Evolutionary conservation across 2,329 filamentous ascomycete genomes (phyloP), one percentile per base, ranked within the genome.

Genomic region (Fusarium buharicum): DNA sequence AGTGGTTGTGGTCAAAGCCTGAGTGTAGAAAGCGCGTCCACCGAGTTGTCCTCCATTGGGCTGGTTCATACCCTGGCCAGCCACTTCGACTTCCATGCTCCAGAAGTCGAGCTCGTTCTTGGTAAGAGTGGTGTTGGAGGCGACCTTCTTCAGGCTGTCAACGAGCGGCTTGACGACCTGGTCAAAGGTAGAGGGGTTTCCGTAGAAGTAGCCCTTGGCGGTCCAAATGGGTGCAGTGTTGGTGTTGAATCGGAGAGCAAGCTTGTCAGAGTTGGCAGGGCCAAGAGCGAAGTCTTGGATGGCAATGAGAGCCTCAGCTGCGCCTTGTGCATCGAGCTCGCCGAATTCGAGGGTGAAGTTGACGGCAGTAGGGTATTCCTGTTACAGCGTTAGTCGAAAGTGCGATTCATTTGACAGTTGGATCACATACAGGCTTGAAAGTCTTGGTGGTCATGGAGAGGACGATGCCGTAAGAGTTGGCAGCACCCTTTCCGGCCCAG

Each of bases 171-270:
- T 28, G 12, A 69, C 47, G 1, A 55, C 34, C 3, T 33, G 22
- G 44, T 70, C 68, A 17, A 70, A 70, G 3, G 43, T 50, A 9
- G 52, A 30, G 0, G 68, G 68, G 37, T 70, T 38, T n/a, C 68
- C 68, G 17, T 70, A 70, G n/a, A 70, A 70, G 47, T 70, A 70
- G 17, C 68, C 67, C 11, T 22, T 30, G 6, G 63, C 66, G 11
- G 48, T 53, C 50, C 55, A 62, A 1, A 55, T 33, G 13, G 62
- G 62, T 41, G 53, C 34, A 2, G 44, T 61, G 24, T 33, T 52
- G 12, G 70, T 41, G 28, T 37, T 66, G 63, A 61, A 70, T 9
- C 68, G 68, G 38, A 70, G 49, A 14, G 68, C 68, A 38, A 70
- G 41, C 6, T 66, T 60, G 30, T 70, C 68, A 6, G 67, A 60